These are phyloP conservation scores for Phalaenopsis equestris DNA, from an alignment of 106 monocot genomes.

Conservation along the genomic window DNA sequence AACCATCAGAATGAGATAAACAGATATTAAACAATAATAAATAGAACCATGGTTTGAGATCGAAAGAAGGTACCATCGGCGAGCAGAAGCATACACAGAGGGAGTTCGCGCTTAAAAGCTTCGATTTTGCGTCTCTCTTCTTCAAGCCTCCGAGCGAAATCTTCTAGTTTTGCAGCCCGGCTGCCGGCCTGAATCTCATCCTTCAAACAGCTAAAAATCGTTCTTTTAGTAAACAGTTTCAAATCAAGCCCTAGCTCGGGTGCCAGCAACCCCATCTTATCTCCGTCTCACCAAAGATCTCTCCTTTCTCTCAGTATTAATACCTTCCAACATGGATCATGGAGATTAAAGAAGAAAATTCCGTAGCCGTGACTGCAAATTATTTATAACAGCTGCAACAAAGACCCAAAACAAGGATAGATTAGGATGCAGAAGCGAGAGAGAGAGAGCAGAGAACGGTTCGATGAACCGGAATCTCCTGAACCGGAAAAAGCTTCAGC, in stretches of 20 bases:
- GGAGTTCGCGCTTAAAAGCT: slow-evolving; percentile 18
- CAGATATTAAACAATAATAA: background rate
- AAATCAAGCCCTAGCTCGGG: slow-evolving; percentile 48
- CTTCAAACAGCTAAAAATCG: slow-evolving; percentile 10
- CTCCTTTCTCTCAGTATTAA: background rate
- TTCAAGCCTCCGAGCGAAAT: slow-evolving; percentile 2
- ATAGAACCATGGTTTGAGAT: background rate
- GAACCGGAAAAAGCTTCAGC: background rate
- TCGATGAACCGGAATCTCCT: slow-evolving; percentile 12
- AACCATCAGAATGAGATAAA: background rate
- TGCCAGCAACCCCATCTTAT: slow-evolving; percentile 17
- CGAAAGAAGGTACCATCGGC: background rate
- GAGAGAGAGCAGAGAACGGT: background rate
- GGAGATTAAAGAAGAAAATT: background rate
- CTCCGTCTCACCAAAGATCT: background rate
- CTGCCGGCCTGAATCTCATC: slow-evolving; percentile 13
- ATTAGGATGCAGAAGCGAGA: background rate
- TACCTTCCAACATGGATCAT: background rate
- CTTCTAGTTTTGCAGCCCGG: slow-evolving; percentile 4
- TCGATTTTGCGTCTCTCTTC: slow-evolving; percentile 17
- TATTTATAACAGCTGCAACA: background rate
- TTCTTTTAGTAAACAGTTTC: slow-evolving; percentile 26
- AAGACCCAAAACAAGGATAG: background rate
- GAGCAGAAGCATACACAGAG: slow-evolving; percentile 20
- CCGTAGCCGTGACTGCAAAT: background rate